These are phyloP conservation scores for Kingdonia uniflora DNA, from an alignment of 164 flowering plant species.

Conservation along the genomic window DNA sequence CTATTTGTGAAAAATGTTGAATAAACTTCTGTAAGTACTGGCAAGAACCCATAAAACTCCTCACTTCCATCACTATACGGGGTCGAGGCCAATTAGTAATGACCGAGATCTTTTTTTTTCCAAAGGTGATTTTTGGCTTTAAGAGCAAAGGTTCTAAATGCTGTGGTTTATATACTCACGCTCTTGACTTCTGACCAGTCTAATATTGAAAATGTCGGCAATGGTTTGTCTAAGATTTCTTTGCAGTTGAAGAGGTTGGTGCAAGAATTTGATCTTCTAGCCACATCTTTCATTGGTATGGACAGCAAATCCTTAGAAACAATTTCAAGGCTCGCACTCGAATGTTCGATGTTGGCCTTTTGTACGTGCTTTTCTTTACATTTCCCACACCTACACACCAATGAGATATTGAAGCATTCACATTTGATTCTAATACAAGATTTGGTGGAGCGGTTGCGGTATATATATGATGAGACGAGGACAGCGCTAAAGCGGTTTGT, in stretches of 20 bases:
- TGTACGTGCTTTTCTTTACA: conserved; percentile 30
- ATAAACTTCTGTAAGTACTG: too few species aligned
- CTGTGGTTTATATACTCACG: too few species aligned
- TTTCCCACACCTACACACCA: conserved; percentile 15
- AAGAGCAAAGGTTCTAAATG: too few species aligned
- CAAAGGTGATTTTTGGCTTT: conserved; percentile 12
- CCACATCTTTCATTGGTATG: conserved; percentile 47
- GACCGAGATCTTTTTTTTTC: conserved; percentile 44
- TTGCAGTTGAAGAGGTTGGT: conserved; percentile 33
- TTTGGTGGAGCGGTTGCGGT: conserved; percentile 35
- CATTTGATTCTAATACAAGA: conserved; percentile 30
- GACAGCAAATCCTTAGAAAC: conserved; percentile 35
- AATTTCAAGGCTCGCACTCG: conserved; percentile 48
- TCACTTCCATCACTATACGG: too few species aligned
- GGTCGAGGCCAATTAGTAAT: too few species aligned
- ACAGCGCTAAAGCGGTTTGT: conserved; percentile 32
- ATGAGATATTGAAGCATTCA: conserved; percentile 16
- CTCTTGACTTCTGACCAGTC: too few species aligned
- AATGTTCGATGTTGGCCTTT: conserved; percentile 67
- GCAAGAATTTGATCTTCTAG: conserved; percentile 54
- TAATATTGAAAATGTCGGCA: too few species aligned
- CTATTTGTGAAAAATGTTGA: too few species aligned
- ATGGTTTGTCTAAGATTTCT: conserved; percentile 26
- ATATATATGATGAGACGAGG: conserved; percentile 33
- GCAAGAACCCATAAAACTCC: too few species aligned